Evolutionary conservation across 192 early-diverging fungal species (phyloP).

Genomic region (Umbelopsis ramanniana): DNA sequence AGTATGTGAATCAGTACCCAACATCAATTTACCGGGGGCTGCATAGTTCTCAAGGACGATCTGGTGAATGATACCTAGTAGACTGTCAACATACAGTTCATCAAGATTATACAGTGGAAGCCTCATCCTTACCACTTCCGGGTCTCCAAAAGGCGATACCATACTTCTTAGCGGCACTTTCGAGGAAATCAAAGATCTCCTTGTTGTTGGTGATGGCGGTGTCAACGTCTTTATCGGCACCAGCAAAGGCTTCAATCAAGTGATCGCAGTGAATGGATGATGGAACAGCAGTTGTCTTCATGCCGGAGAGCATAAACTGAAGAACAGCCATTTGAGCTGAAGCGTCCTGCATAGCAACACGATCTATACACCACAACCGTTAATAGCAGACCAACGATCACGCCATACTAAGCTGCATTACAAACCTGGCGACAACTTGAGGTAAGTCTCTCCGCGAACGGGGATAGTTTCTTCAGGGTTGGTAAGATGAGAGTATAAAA

Average conservation of each 20-base stretch:
- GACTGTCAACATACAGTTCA: background rate
- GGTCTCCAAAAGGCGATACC: constrained; percentile 97
- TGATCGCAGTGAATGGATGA: constrained; percentile 99
- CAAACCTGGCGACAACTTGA: constrained; percentile 87
- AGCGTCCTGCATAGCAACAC: constrained; percentile 97
- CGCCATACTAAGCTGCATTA: background rate
- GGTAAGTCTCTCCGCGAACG: constrained; percentile 83
- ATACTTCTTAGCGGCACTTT: constrained; percentile 86
- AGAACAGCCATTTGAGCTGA: constrained; percentile 94
- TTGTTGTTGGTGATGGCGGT: constrained; percentile 86
- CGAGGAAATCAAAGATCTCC: constrained; percentile 95
- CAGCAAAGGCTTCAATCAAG: constrained; percentile 92
- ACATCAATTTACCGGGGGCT: constrained; percentile 95
- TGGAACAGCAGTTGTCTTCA: constrained; percentile 93
- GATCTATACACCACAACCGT: constrained; percentile 58
- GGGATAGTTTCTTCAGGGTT: constrained; percentile 68
- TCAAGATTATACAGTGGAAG: background rate
- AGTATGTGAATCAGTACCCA: constrained; percentile 91
- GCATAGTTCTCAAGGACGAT: constrained; percentile 99
- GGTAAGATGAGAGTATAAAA: constrained; percentile 88
- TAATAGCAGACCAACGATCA: background rate
- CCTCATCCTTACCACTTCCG: constrained; percentile 66
- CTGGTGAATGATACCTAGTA: constrained; percentile 91
- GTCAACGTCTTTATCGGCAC: constrained; percentile 83
- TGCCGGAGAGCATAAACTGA: constrained; percentile 97